phyloP scores from a whole-genome alignment of 2,329 filamentous ascomycete species.

The Aotearoamyces nothofagi region DNA sequence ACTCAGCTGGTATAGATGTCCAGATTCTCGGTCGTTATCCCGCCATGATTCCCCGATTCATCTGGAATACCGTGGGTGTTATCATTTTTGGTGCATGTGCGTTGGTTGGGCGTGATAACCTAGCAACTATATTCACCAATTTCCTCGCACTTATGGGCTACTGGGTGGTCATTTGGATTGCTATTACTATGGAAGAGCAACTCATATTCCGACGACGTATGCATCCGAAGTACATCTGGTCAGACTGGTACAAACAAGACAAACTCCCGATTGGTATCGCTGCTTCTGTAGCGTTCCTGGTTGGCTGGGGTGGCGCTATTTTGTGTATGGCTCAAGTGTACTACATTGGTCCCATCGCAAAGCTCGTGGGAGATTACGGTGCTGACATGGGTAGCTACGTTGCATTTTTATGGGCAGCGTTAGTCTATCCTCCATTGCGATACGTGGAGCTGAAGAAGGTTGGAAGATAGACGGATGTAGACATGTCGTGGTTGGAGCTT shows the following conservation, averaged over 20 bases:
- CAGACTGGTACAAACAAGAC: slow-evolving; percentile 37
- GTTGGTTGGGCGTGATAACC: slow-evolving; percentile 40
- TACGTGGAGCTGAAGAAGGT: slow-evolving; percentile 18
- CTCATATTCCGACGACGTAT: slow-evolving; percentile 35
- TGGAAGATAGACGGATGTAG: slow-evolving; percentile 11
- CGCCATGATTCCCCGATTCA: slow-evolving; percentile 38
- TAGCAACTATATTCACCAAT: slow-evolving; percentile 50
- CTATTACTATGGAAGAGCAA: slow-evolving; percentile 44
- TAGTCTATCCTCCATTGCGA: slow-evolving; percentile 33
- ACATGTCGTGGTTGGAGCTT: too few species aligned
- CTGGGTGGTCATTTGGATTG: slow-evolving; percentile 49
- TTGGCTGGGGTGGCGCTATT: slow-evolving; percentile 50
- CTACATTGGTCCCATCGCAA: slow-evolving; percentile 41
- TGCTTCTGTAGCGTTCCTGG: slow-evolving; percentile 40
- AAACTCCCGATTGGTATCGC: slow-evolving; percentile 46
- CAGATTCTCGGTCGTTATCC: slow-evolving; percentile 46
- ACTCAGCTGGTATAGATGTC: slow-evolving; percentile 47
- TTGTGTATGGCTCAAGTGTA: slow-evolving; percentile 53
- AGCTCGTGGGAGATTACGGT: slow-evolving; percentile 30
- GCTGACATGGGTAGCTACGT: slow-evolving; percentile 24
- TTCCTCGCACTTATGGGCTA: slow-evolving; percentile 57
- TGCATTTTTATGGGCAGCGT: slow-evolving; percentile 40
- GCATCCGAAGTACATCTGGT: slow-evolving; percentile 35
- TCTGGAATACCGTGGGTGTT: slow-evolving; percentile 45
- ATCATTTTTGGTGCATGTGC: slow-evolving; percentile 48